These are phyloP conservation scores for Sclerotinia spermophila DNA, from an alignment of 2,329 filamentous ascomycete genomes.

Conservation along the genomic window DNA sequence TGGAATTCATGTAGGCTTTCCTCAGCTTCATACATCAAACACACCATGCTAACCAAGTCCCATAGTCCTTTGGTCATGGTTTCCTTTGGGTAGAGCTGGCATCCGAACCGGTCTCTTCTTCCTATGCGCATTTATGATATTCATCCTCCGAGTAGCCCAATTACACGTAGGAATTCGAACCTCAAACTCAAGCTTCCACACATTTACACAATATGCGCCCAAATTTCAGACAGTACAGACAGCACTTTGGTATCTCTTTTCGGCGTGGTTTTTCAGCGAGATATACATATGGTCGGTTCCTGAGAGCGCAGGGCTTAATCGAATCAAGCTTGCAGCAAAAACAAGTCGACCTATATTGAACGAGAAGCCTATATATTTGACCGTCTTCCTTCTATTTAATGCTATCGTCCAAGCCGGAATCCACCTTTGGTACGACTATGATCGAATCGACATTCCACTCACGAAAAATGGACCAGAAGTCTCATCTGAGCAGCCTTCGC, in stretches of 20 bases:
- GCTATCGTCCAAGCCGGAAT: slow-evolving; percentile 64
- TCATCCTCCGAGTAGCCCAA: slow-evolving; percentile 81
- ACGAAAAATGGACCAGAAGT: slow-evolving; percentile 37
- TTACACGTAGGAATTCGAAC: slow-evolving; percentile 73
- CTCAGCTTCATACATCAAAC: slow-evolving; percentile 11
- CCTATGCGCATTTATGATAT: slow-evolving; percentile 69
- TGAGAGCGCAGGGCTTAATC: slow-evolving; percentile 58
- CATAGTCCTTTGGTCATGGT: slow-evolving; percentile 79
- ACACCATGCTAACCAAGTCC: slow-evolving; percentile 11
- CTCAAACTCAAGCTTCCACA: slow-evolving; percentile 63
- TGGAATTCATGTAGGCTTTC: slow-evolving; percentile 56
- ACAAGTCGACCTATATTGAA: slow-evolving; percentile 76
- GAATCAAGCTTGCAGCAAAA: slow-evolving; percentile 66
- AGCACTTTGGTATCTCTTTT: slow-evolving; percentile 70
- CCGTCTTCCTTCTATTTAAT: slow-evolving; percentile 64
- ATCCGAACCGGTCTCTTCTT: slow-evolving; percentile 74
- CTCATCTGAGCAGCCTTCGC: slow-evolving; percentile 38
- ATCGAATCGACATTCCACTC: slow-evolving; percentile 49
- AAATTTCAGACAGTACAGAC: slow-evolving; percentile 61
- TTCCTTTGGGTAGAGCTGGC: slow-evolving; percentile 73
- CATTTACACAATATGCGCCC: slow-evolving; percentile 55
- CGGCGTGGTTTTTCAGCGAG: slow-evolving; percentile 75
- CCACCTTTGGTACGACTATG: slow-evolving; percentile 72
- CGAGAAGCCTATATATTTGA: slow-evolving; percentile 79
- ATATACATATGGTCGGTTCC: slow-evolving; percentile 73